Evolutionary conservation across 805 yeast species (phyloP).

Genomic region (Candida oleophila): DNA sequence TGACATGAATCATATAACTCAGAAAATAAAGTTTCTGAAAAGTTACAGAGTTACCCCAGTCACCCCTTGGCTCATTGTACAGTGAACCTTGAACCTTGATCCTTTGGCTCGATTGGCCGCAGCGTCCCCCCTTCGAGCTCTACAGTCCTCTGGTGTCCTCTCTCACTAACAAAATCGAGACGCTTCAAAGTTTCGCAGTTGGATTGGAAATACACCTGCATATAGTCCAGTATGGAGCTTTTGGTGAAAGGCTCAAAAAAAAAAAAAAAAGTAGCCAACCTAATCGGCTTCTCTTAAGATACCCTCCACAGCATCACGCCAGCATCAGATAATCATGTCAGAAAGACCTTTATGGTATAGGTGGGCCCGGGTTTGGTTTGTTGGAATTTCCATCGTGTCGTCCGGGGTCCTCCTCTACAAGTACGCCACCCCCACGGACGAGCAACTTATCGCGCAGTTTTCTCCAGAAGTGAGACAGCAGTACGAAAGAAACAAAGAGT

Average conservation of each 20-base stretch:
- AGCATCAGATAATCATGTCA: constrained; percentile 11
- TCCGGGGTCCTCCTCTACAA: constrained; percentile 70
- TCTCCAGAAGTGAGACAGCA: constrained; percentile 83
- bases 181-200: not conserved
- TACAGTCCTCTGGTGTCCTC: too few species aligned
- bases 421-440: constrained; percentile 83
- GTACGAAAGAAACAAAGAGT: constrained; percentile 61
- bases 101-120: too few species aligned
- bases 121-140: too few species aligned
- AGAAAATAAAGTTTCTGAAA: too few species aligned
- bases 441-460: constrained; percentile 65
- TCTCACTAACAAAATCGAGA: not conserved
- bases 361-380: constrained; percentile 49
- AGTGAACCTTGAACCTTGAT: too few species aligned
- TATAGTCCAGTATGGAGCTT: not conserved
- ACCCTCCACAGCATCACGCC: not conserved
- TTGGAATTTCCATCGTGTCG: constrained; percentile 66
- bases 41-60: too few species aligned
- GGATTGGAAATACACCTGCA: not conserved
- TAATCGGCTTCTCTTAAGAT: not conserved
- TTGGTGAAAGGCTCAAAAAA: not conserved
- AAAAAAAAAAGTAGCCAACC: not conserved
- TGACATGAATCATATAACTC: too few species aligned
- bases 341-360: constrained; percentile 51
- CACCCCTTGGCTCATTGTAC: too few species aligned